Evolutionary conservation across 352 stramenopile genomes (phyloP).

Genomic region (Globisporangium recalcitrans): DNA sequence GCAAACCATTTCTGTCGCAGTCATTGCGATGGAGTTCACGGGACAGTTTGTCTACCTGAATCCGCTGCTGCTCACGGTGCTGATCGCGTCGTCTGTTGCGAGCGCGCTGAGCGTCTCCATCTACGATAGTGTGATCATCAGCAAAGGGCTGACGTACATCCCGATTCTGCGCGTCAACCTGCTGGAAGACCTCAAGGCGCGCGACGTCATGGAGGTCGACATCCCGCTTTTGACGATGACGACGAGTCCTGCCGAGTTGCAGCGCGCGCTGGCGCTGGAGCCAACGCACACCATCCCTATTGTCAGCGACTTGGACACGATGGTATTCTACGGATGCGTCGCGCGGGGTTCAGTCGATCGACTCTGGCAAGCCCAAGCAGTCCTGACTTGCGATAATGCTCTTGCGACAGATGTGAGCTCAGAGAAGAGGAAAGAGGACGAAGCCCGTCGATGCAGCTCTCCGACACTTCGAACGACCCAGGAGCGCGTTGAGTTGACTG

Average conservation of each 20-base stretch:
- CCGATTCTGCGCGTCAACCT: slow-evolving; percentile 46
- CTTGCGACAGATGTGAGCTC: background rate
- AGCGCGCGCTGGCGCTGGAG: slow-evolving; percentile 20
- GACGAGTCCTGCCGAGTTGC: slow-evolving; percentile 29
- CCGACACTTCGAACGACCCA: background rate
- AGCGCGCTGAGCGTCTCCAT: slow-evolving; percentile 52
- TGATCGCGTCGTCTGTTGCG: slow-evolving; percentile 43
- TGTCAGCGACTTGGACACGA: slow-evolving; percentile 31
- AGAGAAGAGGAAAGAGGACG: slow-evolving; percentile 12
- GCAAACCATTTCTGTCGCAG: slow-evolving; percentile 64
- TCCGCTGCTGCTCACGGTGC: slow-evolving; percentile 44
- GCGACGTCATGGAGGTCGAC: slow-evolving; percentile 49
- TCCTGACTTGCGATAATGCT: background rate
- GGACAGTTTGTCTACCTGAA: slow-evolving; percentile 69
- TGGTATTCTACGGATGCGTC: slow-evolving; percentile 49
- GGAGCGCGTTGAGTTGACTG: background rate
- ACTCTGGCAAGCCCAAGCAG: background rate
- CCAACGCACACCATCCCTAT: slow-evolving; percentile 28
- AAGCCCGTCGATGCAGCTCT: slow-evolving; percentile 8
- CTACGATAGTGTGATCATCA: slow-evolving; percentile 58
- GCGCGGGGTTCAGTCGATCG: slow-evolving; percentile 17
- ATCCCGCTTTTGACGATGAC: slow-evolving; percentile 37
- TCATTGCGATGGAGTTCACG: slow-evolving; percentile 73
- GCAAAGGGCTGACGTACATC: slow-evolving; percentile 50
- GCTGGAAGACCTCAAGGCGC: slow-evolving; percentile 33